These are phyloP conservation scores for Penicillium lagena DNA, from an alignment of 495 filamentous ascomycete species.

Conservation along the genomic window DNA sequence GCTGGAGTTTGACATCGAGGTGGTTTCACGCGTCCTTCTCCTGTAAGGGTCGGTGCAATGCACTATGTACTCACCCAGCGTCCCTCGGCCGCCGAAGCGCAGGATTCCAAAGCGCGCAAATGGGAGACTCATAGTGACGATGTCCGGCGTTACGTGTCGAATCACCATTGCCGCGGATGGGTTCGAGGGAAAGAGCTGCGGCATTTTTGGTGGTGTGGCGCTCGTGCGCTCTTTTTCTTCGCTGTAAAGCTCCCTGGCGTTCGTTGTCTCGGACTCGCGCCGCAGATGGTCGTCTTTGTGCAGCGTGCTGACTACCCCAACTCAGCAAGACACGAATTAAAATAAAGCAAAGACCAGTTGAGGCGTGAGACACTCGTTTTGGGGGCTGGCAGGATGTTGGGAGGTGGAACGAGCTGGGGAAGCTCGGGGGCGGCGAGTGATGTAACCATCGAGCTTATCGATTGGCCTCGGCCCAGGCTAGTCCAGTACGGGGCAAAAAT, in stretches of 20 bases:
- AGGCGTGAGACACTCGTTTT: no score
- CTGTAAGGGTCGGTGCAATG: background rate
- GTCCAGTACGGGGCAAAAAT: no score
- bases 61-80: slow-evolving; percentile 54
- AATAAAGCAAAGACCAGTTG: background rate
- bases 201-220: slow-evolving; percentile 9
- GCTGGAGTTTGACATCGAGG: background rate
- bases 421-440: no score
- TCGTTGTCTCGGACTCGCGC: slow-evolving; percentile 4
- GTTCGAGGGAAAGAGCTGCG: slow-evolving; percentile 51
- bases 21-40: background rate
- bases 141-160: slow-evolving; percentile 68
- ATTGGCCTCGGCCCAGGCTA: no score
- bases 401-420: no score
- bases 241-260: slow-evolving; percentile 10
- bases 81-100: slow-evolving; percentile 82
- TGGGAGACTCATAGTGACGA: slow-evolving; percentile 77
- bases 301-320: background rate
- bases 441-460: no score
- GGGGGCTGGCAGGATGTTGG: no score
- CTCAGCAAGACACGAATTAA: background rate
- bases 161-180: slow-evolving; percentile 81
- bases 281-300: background rate
- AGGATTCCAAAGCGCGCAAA: slow-evolving; percentile 76
- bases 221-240: background rate